Conservation (phyloP, 805 yeast genomes). For the Kuraishia hungarica region DNA sequence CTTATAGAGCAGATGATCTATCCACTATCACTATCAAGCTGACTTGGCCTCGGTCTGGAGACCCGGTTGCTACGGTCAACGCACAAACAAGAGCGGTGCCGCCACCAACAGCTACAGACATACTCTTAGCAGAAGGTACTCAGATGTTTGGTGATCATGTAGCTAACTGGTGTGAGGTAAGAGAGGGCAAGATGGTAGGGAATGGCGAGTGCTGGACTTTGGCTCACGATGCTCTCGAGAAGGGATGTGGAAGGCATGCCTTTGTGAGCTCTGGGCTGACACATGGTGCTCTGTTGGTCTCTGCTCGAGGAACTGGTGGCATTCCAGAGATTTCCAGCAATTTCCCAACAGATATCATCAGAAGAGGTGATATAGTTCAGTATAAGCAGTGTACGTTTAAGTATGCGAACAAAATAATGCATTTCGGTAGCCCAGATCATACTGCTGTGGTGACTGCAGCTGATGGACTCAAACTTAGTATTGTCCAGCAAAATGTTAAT, state of each 20-base stretch:
- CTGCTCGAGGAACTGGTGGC: constrained; percentile 10
- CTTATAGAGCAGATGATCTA: constrained; percentile 33
- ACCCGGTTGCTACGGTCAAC: constrained; percentile 15
- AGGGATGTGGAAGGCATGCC: constrained; percentile 51
- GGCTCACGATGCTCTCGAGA: constrained; percentile 42
- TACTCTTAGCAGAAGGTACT: constrained; percentile 24
- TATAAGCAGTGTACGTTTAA: constrained; percentile 32
- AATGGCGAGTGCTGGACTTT: constrained; percentile 57
- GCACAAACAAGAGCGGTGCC: constrained; percentile 26
- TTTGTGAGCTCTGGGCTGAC: constrained; percentile 37
- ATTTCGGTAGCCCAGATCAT: constrained; percentile 47
- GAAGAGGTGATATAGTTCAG: constrained; percentile 51
- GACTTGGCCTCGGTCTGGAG: constrained; percentile 27
- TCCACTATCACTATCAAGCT: constrained; percentile 26
- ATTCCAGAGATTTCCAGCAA: constrained; percentile 12
- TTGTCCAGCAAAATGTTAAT: constrained; percentile 43
- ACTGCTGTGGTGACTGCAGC: constrained; percentile 28
- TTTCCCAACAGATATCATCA: constrained; percentile 29
- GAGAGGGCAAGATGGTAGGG: constrained; percentile 38
- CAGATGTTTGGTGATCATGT: constrained; percentile 40
- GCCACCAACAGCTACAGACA: constrained; percentile 33
- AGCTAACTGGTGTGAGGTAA: constrained; percentile 46
- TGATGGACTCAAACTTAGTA: constrained; percentile 18
- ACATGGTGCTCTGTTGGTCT: constrained; percentile 33
- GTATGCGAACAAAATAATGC: constrained; percentile 23